Base-by-base conservation (phyloP, 78 protist genomes). In the Dictyostelium brefeldianum region DNA sequence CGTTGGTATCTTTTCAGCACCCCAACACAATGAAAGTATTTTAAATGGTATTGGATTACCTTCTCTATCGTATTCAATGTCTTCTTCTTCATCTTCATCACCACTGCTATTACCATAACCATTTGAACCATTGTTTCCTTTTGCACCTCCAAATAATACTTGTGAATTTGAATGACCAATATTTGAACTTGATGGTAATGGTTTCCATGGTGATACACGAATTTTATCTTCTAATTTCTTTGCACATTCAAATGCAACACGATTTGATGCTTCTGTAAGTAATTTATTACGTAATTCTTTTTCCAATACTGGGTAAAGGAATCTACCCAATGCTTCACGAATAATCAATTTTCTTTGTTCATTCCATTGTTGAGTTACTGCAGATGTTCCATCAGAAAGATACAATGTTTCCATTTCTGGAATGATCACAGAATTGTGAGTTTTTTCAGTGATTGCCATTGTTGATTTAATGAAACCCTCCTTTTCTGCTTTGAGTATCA, bases 401-500 rank as follows among this genome's bases (percentile, higher is more conserved):
- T 81, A 91, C 36, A 91, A 48, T n/a, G 29, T 11, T 18, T 81
- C 90, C 90, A 79, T 67, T 12, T 91, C 83, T 7, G 90, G 87
- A 0, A 91, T n/a, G 31, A 81, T 91, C 1, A 47, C 78, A 10
- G 46, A 48, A 18, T 70, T 59, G 22, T 91, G 87, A 1, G 51
- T 85, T 9, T 29, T 27, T 29, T 78, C 87, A 0, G 89, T 56
- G 36, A 90, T 73, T 31, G 75, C 95, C 65, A 91, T 81, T 5
- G 77, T 56, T 1, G 84, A 51, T 71, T 82, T 91, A 36, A 91
- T 77, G 83, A 81, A 91, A 11, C 95, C 95, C 18, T 91, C 95
- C 8, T 65, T 83, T 67, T 91, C 95, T 20, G 95, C 95, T n/a
- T 91, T 91, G 56, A 91, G 78, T 7, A 91, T 82, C 27, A 83